These are phyloP conservation scores for Tetrahymena thermophila DNA, from an alignment of 73 alveolate genomes.

Conservation along the genomic window DNA sequence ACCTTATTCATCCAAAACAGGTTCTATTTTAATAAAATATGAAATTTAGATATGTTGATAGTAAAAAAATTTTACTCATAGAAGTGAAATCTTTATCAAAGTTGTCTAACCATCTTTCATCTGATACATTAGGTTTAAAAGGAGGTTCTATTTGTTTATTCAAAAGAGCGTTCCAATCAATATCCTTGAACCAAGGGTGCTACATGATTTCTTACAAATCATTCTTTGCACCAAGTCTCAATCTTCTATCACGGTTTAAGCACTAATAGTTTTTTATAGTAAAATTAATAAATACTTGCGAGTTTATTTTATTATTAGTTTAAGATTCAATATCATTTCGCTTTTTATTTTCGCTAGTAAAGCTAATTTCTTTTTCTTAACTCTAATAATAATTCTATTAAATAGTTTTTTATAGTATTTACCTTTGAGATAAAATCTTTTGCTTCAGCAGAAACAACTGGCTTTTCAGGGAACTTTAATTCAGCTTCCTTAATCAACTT, in stretches of 20 bases:
- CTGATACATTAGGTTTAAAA: constrained; percentile 33
- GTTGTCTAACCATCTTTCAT: constrained; percentile 37
- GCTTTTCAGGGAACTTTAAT: constrained; percentile 70
- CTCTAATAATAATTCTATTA: background rate
- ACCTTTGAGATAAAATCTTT: constrained; percentile 62
- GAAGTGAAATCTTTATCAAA: constrained; percentile 44
- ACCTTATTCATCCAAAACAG: constrained; percentile 25
- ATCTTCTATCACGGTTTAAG: constrained; percentile 49
- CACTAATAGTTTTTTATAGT: constrained; percentile 16
- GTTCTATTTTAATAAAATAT: background rate
- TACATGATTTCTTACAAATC: constrained; percentile 81
- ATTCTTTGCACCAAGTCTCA: constrained; percentile 87
- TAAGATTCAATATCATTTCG: background rate
- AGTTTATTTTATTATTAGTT: too few species aligned
- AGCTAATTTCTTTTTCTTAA: too few species aligned
- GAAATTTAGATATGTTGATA: background rate
- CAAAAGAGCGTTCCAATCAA: constrained; percentile 87
- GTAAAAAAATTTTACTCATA: constrained; percentile 1
- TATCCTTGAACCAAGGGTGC: constrained; percentile 84
- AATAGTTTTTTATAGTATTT: background rate
- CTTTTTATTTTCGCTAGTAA: too few species aligned
- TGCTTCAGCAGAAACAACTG: constrained; percentile 53
- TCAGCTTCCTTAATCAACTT: constrained; percentile 61
- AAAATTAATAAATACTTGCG: background rate
- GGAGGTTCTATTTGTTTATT: constrained; percentile 86